Percentiles rank a stretch among this genome's conserved stretches.
Evolutionary conservation across 345 rosid species (phyloP).

Genomic region (Pugionium cornutum): DNA sequence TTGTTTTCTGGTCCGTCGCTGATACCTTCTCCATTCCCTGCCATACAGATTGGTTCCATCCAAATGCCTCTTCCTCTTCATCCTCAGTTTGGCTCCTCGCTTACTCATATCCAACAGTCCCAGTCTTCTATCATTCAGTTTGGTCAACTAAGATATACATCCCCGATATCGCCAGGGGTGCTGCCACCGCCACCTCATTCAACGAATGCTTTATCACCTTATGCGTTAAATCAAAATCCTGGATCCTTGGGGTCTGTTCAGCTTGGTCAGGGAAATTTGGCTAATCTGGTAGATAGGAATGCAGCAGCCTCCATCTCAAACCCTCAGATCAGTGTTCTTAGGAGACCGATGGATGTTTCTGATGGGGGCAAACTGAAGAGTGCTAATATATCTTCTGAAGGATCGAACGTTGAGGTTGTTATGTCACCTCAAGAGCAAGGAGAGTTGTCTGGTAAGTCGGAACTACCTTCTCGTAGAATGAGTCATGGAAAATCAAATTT

Average conservation of each 20-base stretch:
- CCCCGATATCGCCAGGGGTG: constrained; percentile 77
- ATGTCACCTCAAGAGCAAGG: constrained; percentile 46
- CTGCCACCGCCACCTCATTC: constrained; percentile 67
- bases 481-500: constrained; percentile 46
- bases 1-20: constrained; percentile 90
- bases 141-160: constrained; percentile 82
- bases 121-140: constrained; percentile 85
- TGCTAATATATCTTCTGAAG: constrained; percentile 42
- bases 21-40: constrained; percentile 91
- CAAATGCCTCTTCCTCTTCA: constrained; percentile 98
- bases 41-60: constrained; percentile 99
- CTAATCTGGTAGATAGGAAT: constrained; percentile 41
- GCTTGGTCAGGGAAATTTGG: constrained; percentile 47
- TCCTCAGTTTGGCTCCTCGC: constrained; percentile 68
- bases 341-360: constrained; percentile 50
- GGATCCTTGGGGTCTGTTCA: constrained; percentile 49
- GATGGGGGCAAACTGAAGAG: constrained; percentile 44
- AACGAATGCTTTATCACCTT: constrained; percentile 46
- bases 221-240: constrained; percentile 54
- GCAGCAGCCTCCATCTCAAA: constrained; percentile 45
- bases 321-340: constrained; percentile 50
- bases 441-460: constrained; percentile 47
- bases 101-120: constrained; percentile 60
- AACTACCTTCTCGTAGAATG: constrained; percentile 41
- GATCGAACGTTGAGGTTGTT: constrained; percentile 41